Evolutionary conservation across 2,329 filamentous ascomycete species (phyloP).

Genomic region (Microcyclosporella mali): DNA sequence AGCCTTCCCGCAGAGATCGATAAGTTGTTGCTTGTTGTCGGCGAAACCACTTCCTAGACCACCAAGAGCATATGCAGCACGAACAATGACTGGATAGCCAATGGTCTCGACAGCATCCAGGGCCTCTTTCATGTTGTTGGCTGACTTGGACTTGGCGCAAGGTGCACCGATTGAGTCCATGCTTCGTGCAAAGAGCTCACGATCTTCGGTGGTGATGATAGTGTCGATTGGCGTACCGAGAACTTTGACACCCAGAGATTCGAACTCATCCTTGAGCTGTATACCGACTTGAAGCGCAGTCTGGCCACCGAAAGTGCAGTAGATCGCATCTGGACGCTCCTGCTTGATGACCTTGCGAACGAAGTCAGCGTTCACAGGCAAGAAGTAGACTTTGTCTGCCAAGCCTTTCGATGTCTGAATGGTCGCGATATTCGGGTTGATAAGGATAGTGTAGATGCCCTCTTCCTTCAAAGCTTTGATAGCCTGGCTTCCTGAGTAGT

Average conservation of each 20-base stretch:
- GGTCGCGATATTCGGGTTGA: constrained; percentile 98
- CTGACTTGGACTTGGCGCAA: constrained; percentile 94
- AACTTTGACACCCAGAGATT: constrained; percentile 83
- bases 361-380: constrained; percentile 93
- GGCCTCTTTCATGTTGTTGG: constrained; percentile 80
- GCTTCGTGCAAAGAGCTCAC: constrained; percentile 92
- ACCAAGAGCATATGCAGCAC: constrained; percentile 91
- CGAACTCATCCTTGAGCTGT: constrained; percentile 94
- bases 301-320: constrained; percentile 95
- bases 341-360: constrained; percentile 96
- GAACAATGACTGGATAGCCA: constrained; percentile 93
- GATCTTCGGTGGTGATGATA: constrained; percentile 96
- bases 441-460: constrained; percentile 94
- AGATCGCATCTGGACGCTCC: constrained; percentile 92
- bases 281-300: constrained; percentile 96
- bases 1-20: constrained; percentile 87
- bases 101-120: constrained; percentile 83
- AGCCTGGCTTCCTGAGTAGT: constrained; percentile 96
- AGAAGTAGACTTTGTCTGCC: constrained; percentile 97
- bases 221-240: constrained; percentile 95
- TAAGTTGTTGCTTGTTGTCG: constrained; percentile 73
- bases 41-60: constrained; percentile 94
- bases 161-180: constrained; percentile 99
- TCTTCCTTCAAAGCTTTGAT: constrained; percentile 98
- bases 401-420: constrained; percentile 98